phyloP scores from a whole-genome alignment of 2,329 filamentous ascomycete species.

The Davidsoniella australis region DNA sequence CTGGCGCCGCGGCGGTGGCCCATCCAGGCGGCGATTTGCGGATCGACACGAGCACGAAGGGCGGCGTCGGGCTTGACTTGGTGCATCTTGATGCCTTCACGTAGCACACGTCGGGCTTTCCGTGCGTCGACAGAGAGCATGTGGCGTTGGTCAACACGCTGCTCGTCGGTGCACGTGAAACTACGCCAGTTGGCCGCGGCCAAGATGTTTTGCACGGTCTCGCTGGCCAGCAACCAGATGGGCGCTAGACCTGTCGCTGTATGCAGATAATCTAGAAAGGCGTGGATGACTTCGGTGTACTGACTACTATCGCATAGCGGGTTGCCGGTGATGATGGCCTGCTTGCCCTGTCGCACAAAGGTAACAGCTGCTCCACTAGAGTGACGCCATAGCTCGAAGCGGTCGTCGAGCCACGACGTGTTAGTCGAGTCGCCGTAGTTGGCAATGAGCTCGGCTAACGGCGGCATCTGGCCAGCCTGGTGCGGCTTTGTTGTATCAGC shows the following conservation, averaged over 20 bases:
- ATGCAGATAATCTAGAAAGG: conserved; percentile 60
- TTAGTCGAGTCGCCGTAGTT: conserved; percentile 93
- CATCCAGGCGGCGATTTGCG: conserved; percentile 65
- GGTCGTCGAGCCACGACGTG: conserved; percentile 81
- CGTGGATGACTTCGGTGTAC: conserved; percentile 53
- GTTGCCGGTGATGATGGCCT: conserved; percentile 72
- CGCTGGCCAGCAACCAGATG: conserved; percentile 76
- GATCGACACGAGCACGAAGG: conserved; percentile 51
- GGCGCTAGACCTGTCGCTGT: conserved; percentile 55
- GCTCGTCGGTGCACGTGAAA: conserved; percentile 74
- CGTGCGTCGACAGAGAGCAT: conserved; percentile 44
- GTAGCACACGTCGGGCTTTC: conserved; percentile 67
- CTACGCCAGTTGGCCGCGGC: conserved; percentile 76
- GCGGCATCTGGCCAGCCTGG: conserved; percentile 37
- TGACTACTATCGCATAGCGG: conserved; percentile 70
- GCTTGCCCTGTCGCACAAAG: conserved; percentile 60
- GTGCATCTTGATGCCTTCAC: conserved; percentile 66
- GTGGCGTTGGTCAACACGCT: conserved; percentile 57
- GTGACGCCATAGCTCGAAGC: conserved; percentile 79
- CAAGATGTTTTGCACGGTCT: conserved; percentile 62
- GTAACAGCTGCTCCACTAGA: conserved; percentile 68
- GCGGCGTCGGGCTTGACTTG: conserved; percentile 54
- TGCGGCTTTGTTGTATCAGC: conserved; percentile 50
- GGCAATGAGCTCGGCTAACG: conserved; percentile 73
- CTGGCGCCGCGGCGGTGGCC: conserved; percentile 61